A percentile compares a stretch with the other conserved stretches of the same genome.
These are phyloP conservation scores for Solanum peruvianum DNA, from an alignment of 257 asterid genomes.

Conservation along the genomic window DNA sequence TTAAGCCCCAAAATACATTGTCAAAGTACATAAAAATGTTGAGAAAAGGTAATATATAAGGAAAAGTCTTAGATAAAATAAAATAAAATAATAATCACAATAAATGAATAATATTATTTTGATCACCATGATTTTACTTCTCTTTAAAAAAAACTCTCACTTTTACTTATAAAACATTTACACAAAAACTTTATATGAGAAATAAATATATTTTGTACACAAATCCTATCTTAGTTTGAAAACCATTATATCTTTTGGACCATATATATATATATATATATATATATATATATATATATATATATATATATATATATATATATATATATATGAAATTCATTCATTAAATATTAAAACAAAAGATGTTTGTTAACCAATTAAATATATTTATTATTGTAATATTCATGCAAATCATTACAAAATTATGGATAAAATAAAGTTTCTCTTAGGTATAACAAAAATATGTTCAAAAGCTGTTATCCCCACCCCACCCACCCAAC, in stretches of 20 bases:
- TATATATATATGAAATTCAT: neutral
- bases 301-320: neutral
- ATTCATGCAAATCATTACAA: slow-evolving; percentile 18
- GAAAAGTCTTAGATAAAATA: neutral
- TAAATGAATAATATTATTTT: neutral
- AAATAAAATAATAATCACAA: neutral
- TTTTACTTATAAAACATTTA: neutral
- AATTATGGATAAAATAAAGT: slow-evolving; percentile 36
- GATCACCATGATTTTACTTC: neutral
- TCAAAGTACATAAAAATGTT: neutral
- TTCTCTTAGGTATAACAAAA: slow-evolving; percentile 13
- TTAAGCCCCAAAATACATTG: neutral
- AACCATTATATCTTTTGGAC: neutral
- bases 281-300: no score
- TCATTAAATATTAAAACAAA: neutral
- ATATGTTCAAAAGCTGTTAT: slow-evolving; percentile 56
- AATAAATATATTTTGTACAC: neutral
- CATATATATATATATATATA: neutral
- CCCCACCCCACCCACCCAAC: neutral
- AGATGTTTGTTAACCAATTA: neutral
- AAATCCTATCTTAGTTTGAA: neutral
- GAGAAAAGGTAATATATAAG: neutral
- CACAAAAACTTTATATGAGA: neutral
- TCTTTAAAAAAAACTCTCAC: neutral
- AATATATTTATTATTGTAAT: neutral